phyloP scores from a whole-genome alignment of 768 basidiomycete genomes.

The Trametes punicea region DNA sequence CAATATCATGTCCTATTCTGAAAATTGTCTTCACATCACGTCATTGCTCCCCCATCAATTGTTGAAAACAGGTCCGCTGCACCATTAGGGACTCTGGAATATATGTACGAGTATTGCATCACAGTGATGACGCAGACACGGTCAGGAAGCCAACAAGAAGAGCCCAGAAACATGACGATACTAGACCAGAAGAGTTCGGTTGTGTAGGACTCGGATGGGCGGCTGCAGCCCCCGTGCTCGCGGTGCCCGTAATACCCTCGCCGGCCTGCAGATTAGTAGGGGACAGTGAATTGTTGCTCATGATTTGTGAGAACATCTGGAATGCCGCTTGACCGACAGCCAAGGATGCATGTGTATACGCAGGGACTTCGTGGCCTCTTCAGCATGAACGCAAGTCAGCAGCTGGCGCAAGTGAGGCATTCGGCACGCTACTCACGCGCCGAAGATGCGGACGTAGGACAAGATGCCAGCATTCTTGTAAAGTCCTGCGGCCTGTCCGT shows the following conservation, averaged over 20 bases:
- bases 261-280: constrained; percentile 19
- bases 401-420: not conserved
- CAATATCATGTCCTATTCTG: too few relatives aligned
- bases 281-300: constrained; percentile 25
- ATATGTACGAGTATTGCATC: not conserved
- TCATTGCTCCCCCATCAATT: too few relatives aligned
- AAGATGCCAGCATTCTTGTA: constrained; percentile 59
- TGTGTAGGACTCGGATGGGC: not conserved
- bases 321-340: constrained; percentile 26
- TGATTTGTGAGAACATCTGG: constrained; percentile 34
- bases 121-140: not conserved
- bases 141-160: not conserved
- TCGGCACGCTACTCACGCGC: constrained; percentile 22
- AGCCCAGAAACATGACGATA: constrained; percentile 1
- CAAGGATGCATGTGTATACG: constrained; percentile 26
- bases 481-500: constrained; percentile 46
- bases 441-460: constrained; percentile 51
- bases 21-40: not conserved
- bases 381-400: not conserved
- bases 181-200: constrained; percentile 5
- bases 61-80: too few relatives aligned
- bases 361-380: constrained; percentile 32
- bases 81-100: too few relatives aligned
- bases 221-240: not conserved
- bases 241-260: not conserved